A percentile compares a stretch with the other conserved stretches of the same genome.
These are phyloP conservation scores for Umbelopsis sp. DNA, from an alignment of 192 early-diverging fungal genomes.

Conservation along the genomic window DNA sequence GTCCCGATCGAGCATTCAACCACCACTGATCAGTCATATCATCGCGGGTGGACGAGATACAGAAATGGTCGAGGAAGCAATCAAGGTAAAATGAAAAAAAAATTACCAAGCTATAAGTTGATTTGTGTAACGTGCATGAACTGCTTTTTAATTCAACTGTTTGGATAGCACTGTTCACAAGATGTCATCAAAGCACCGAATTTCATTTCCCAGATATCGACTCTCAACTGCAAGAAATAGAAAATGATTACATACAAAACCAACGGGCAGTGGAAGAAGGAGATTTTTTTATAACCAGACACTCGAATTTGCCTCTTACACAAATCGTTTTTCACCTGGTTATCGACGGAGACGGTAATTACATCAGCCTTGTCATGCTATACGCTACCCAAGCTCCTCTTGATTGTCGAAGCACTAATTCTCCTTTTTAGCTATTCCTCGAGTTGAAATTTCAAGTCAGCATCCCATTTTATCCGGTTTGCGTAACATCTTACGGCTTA, in stretches of 20 bases:
- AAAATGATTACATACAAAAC: constrained; percentile 45
- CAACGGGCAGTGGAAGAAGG: constrained; percentile 54
- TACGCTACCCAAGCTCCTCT: background rate
- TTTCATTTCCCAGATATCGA: constrained; percentile 77
- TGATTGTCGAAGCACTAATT: background rate
- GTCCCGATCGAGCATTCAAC: constrained; percentile 13
- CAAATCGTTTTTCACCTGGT: constrained; percentile 80
- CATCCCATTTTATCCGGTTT: constrained; percentile 59
- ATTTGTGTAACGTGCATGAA: background rate
- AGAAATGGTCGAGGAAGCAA: constrained; percentile 39
- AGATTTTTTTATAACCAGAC: constrained; percentile 74
- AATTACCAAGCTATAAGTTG: background rate
- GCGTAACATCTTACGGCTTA: constrained; percentile 61
- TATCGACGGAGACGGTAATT: constrained; percentile 55
- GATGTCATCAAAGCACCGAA: constrained; percentile 69
- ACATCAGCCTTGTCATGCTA: background rate
- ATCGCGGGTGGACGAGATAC: constrained; percentile 32
- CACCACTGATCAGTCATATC: background rate
- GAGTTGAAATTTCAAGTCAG: constrained; percentile 28
- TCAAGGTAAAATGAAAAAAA: constrained; percentile 21
- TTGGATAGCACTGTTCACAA: constrained; percentile 59
- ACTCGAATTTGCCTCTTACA: constrained; percentile 73
- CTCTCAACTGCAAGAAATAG: constrained; percentile 60
- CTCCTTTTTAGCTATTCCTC: constrained; percentile 23
- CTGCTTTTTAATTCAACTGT: background rate